Conservation (phyloP, 345 rosid species). For the Brassica juncea region DNA sequence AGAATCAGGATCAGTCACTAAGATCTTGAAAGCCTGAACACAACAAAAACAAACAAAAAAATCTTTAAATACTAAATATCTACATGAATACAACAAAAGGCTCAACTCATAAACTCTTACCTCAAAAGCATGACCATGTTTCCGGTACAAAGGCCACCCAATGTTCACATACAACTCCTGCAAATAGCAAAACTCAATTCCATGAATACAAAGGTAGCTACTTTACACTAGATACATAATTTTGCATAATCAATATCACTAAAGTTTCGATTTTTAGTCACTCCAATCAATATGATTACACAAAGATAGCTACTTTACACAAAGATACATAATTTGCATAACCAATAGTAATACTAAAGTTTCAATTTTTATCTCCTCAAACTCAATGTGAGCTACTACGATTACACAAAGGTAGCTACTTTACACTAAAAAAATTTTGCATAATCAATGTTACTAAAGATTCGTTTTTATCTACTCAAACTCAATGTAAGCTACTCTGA, state of each 20-base stretch:
- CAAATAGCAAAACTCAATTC: constrained; percentile 6
- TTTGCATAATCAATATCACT: no score
- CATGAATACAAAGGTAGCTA: not conserved
- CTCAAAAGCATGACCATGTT: constrained; percentile 98
- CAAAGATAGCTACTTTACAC: no score
- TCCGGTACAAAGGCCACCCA: constrained; percentile 95
- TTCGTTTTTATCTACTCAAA: not conserved
- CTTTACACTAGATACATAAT: not conserved
- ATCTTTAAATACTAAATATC: no score
- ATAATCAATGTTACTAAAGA: not conserved
- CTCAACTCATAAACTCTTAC: constrained; percentile 29
- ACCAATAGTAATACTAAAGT: no score
- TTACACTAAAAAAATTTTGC: not conserved
- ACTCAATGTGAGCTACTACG: no score
- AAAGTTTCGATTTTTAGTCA: no score
- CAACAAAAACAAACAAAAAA: no score
- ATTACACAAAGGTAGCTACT: not conserved
- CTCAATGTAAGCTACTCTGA: not conserved
- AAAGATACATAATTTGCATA: no score
- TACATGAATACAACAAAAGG: not conserved
- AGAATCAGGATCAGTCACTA: constrained; percentile 88
- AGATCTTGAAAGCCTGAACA: constrained; percentile 83
- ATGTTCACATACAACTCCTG: constrained; percentile 86
- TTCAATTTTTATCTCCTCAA: no score
- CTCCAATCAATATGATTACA: no score